Base-by-base conservation (phyloP, 2,329 filamentous ascomycete species). In the Pseudomassariella vexata region DNA sequence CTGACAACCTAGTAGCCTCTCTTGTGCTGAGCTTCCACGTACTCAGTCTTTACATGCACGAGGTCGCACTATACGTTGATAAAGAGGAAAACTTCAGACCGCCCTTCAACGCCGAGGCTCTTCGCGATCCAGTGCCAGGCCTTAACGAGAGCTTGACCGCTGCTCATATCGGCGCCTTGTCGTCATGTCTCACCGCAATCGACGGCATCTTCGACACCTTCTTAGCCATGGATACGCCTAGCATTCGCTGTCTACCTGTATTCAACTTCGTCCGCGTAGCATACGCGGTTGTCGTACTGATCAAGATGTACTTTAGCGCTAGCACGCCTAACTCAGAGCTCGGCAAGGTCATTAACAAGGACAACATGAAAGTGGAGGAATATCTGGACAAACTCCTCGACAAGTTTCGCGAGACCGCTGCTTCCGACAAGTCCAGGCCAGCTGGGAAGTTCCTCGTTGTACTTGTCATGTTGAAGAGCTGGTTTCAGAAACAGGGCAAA, bases 11-110 rank as follows among this genome's bases (percentile, higher is more conserved):
- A 24, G 36, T 50, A 79, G 79, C 73, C n/a, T 68, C 75, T 0
- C 62, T 87, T 27, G 60, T 63, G 12, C 69, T 87, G 42, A 73
- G 73, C 38, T 78, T 85, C 42, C 65, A 79, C 41, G 70, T 82
- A 2, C 53, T 85, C 21, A 81, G 70, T 39, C 62, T 89, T 3
- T 87, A 84, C 50, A 79, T 88, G 63, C 81, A 89, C 52, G 85
- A 89, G 55, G 75, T 85, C 33, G 78, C 75, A 3, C 73, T 89
- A 41, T 79, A 85, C 41, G 65, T 73, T 7, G 78, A 84, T 32
- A 70, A 74, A 40, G 65, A 63, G 14, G 64, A 76, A 6, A 69
- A 78, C 17, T 69, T 73, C 46, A 59, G 49, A 38, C 62, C 62
- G 14, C 63, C 64, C 6, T 63, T 64, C 46, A 65, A 61, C 49